Evolutionary conservation across 2,329 filamentous ascomycete species (phyloP), one percentile per base, ranked within the genome.

Genomic region (Herpomyces periplanetae): DNA sequence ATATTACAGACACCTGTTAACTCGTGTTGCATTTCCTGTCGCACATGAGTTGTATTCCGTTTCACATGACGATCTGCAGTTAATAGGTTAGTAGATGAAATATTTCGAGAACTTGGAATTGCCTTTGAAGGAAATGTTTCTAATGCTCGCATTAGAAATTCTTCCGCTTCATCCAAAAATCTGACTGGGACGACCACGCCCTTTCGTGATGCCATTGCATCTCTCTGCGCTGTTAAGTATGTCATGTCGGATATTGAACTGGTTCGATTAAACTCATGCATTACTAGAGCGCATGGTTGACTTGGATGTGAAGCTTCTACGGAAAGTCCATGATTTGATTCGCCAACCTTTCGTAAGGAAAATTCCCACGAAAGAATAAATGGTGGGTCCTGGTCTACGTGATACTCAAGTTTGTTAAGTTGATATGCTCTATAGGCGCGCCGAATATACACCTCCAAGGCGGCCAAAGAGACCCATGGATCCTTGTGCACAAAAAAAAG

Each of bases 241-340:
- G 69, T 68, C 63, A 96, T 68, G 35, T 96, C 80, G 38, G 71
- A 87, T 39, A 96, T 80, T 20, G 80, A 91, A 43, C 65, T 59
- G 32, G 91, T 63, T 30, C 73, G 59, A 43, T 69, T 66, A 39
- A 73, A 64, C 25, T 47, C 48, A 4, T 40, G 37, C 10, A 47
- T 50, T 7, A 65, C 65, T 2, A 65, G 75, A 17, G 56, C 56
- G 18, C 37, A 33, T n/a, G 44, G 44, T 3, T 43, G 44, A 5
- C 71, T 84, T 13, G 75, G 66, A 26, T 63, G 62, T 8, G 62
- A 62, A 2, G 69, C 71, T 33, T 60, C 54, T 7, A 73, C 38
- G 5, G 69, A 61, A 25, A 84, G 47, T 13, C 73, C 73, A 28
- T 75, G 84, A 36, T 91, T 80, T 7, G 65, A 59, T 36, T 84